Conservation (phyloP, 75 land plant species). For the Cunninghamia lanceolata region DNA sequence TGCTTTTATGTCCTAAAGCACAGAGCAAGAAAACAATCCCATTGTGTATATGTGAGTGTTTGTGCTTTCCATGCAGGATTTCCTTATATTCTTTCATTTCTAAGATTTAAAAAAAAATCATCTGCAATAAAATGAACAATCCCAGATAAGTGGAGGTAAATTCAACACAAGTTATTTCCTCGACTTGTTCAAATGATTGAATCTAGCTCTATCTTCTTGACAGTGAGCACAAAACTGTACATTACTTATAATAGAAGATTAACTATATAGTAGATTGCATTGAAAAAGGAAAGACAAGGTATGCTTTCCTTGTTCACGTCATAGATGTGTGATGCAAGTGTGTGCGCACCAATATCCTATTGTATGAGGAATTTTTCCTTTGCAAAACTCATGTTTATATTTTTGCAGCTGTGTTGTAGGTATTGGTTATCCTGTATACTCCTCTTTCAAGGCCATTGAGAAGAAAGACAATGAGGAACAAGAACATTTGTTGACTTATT, state of each 20-base stretch:
- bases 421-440: conserved; percentile 66
- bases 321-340: not conserved
- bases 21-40: not conserved
- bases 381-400: not conserved
- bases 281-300: not conserved
- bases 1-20: not conserved
- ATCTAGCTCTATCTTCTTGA: not conserved
- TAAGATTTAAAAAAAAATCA: not conserved
- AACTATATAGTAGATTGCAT: not conserved
- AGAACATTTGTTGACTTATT: conserved; percentile 65
- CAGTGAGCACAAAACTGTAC: not conserved
- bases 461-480: conserved; percentile 51
- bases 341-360: not conserved
- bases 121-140: not conserved
- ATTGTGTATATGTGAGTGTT: not conserved
- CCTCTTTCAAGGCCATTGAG: conserved; percentile 84
- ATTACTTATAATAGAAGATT: not conserved
- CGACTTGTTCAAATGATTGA: not conserved
- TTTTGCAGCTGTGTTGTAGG: conserved; percentile 67
- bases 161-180: not conserved
- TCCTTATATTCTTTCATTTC: not conserved
- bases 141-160: not conserved
- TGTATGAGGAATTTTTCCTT: not conserved
- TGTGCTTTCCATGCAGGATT: not conserved
- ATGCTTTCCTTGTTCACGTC: not conserved